A percentile compares a stretch with the other conserved stretches of the same genome.
Evolutionary conservation across 768 basidiomycete species (phyloP).

Genomic region (Pisolithus tinctorius): DNA sequence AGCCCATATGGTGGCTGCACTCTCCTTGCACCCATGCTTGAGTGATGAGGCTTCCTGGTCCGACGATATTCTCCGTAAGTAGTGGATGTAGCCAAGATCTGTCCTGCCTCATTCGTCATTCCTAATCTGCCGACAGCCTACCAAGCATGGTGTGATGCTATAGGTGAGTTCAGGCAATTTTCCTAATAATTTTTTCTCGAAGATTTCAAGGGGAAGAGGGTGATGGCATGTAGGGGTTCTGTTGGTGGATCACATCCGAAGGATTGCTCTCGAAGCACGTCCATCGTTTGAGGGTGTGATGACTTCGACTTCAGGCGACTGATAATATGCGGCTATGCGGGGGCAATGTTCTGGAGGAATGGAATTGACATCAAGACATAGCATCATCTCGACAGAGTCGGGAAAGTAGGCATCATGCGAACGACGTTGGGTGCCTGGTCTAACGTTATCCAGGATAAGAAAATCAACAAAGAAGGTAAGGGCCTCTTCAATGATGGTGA

Average conservation of each 20-base stretch:
- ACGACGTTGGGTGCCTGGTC: slow-evolving; percentile 5
- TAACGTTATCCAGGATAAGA: slow-evolving; percentile 41
- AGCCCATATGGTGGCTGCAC: slow-evolving; percentile 49
- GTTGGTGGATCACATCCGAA: slow-evolving; percentile 49
- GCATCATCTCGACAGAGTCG: slow-evolving; percentile 69
- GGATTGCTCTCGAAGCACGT: slow-evolving; percentile 50
- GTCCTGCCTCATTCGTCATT: neutral
- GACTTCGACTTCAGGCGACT: neutral
- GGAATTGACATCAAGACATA: slow-evolving; percentile 67
- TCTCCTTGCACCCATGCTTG: slow-evolving; percentile 3
- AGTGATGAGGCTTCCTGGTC: slow-evolving; percentile 31
- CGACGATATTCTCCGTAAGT: slow-evolving; percentile 50
- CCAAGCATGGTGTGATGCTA: slow-evolving; percentile 73
- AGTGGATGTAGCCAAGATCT: slow-evolving; percentile 27
- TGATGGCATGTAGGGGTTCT: slow-evolving; percentile 52
- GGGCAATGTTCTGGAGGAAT: slow-evolving; percentile 63
- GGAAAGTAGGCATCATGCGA: slow-evolving; percentile 33
- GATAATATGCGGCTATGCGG: slow-evolving; percentile 45
- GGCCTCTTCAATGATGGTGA: slow-evolving; percentile 3
- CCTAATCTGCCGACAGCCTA: slow-evolving; percentile 41
- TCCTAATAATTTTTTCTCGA: neutral
- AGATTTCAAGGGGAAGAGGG: slow-evolving; percentile 56
- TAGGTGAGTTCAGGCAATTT: slow-evolving; percentile 36
- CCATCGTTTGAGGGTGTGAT: neutral
- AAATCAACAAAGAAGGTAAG: slow-evolving; percentile 64